Base-by-base conservation (phyloP, 306 rosid species). In the cucumber (Cucumis sativus) region DNA sequence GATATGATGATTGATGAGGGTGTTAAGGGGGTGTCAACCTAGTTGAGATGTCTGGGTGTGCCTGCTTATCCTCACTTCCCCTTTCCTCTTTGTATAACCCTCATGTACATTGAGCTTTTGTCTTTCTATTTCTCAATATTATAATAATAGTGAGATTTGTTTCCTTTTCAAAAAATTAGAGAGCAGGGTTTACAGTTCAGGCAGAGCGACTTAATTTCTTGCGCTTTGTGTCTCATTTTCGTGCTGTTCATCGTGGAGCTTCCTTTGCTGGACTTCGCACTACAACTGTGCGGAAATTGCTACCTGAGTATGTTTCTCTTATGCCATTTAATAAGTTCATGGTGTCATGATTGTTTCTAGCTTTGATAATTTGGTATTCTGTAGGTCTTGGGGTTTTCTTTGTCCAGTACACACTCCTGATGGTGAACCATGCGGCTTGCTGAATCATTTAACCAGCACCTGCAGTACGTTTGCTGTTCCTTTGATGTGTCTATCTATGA, bases 361-460 rank as follows among this genome's bases (percentile, higher is more conserved):
- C 58, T 66, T 79, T 37, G 76, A 74, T 81, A 66, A 60, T 79
- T n/a, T 62, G 20, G 68, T 62, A 62, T 62, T 9, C 2, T 82
- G 67, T 75, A 95, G 98, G 82, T 92, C 98, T 78, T 95, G 98
- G 98, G 98, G 97, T 71, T 95, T 95, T 85, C 90, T 95, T 80
- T 95, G 98, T 84, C 98, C 97, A 35, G 98, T 95, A 71, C 97
- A 95, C 83, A 95, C 98, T 45, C 98, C 98, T 84, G 98, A 95
- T 87, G 98, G 98, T 78, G 98, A 87, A 68, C 98, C 98, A 49
- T 95, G 98, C 87, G 98, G 98, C 82, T 89, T 95, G 85, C 83
- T 95, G 87, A 95, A 95, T 79, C 98, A 95, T 82, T 84, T 95
- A 94, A 89, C 97, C 59, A 71, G 82, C 80, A 83, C 86, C 56